Evolutionary conservation across 805 yeast species (phyloP).

Genomic region (Candida pini): DNA sequence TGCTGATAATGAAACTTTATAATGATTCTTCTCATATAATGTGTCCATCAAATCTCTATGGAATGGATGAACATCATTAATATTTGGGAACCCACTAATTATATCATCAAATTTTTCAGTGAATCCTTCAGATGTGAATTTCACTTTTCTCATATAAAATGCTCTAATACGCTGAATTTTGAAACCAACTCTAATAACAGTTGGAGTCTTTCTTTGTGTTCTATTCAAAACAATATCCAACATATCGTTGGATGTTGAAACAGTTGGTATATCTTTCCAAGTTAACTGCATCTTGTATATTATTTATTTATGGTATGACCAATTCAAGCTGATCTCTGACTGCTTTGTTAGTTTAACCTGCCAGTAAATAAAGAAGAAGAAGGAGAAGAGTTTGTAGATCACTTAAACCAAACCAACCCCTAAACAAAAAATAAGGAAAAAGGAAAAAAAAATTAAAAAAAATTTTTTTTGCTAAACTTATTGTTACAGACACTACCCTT

Average conservation of each 20-base stretch:
- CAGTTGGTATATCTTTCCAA: slow-evolving; percentile 97
- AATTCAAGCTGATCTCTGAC: no score
- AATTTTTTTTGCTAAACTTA: no score
- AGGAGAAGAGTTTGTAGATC: no score
- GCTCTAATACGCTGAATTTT: slow-evolving; percentile 94
- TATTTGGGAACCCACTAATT: slow-evolving; percentile 86
- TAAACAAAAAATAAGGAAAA: no score
- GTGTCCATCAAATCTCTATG: slow-evolving; percentile 98
- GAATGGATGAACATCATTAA: slow-evolving; percentile 97
- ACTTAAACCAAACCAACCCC: no score
- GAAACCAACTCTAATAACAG: slow-evolving; percentile 97
- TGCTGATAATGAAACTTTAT: slow-evolving; percentile 93
- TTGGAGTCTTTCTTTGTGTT: slow-evolving; percentile 98
- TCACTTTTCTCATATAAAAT: slow-evolving; percentile 97
- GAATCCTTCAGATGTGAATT: slow-evolving; percentile 94
- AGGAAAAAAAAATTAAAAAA: no score
- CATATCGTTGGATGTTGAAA: slow-evolving; percentile 86
- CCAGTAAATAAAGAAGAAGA: no score
- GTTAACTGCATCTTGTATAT: slow-evolving; percentile 77
- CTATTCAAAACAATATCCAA: slow-evolving; percentile 95
- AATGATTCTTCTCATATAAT: slow-evolving; percentile 94
- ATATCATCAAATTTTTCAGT: slow-evolving; percentile 86
- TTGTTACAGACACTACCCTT: no score
- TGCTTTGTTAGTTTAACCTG: no score
- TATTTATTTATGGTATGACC: no score